phyloP scores from a whole-genome alignment of 2,329 filamentous ascomycete genomes.

The Epicoccum nigrum region DNA sequence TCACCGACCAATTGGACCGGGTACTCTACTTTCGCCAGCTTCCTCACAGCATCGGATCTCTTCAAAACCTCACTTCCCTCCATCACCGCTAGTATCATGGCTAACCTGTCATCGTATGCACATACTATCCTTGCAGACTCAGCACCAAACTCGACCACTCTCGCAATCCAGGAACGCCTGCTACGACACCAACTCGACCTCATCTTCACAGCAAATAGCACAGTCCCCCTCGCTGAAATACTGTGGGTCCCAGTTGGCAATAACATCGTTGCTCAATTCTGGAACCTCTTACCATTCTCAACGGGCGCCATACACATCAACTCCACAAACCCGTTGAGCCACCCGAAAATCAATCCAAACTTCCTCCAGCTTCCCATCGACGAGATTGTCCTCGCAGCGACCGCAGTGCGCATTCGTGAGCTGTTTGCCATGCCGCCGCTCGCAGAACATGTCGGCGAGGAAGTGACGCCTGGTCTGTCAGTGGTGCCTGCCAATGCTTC shows the following conservation, averaged over 20 bases:
- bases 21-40: slow-evolving; percentile 47
- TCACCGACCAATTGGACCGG: slow-evolving; percentile 46
- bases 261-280: slow-evolving; percentile 46
- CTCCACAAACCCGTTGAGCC: slow-evolving; percentile 37
- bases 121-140: slow-evolving; percentile 28
- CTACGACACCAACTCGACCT: slow-evolving; percentile 56
- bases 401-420: slow-evolving; percentile 41
- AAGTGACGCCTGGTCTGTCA: slow-evolving; percentile 29
- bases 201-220: slow-evolving; percentile 50
- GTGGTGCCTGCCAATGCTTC: slow-evolving; percentile 28
- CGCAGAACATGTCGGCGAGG: slow-evolving; percentile 23
- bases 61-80: slow-evolving; percentile 37
- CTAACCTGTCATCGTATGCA: slow-evolving; percentile 40
- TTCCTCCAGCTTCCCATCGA: slow-evolving; percentile 53
- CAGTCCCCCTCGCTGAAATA: slow-evolving; percentile 56
- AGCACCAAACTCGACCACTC: slow-evolving; percentile 24
- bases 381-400: slow-evolving; percentile 40
- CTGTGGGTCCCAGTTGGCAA: slow-evolving; percentile 47
- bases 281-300: slow-evolving; percentile 48
- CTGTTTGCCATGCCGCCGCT: slow-evolving; percentile 38
- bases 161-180: slow-evolving; percentile 48
- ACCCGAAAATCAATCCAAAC: slow-evolving; percentile 51
- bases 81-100: slow-evolving; percentile 30
- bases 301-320: slow-evolving; percentile 44
- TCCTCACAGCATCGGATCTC: slow-evolving; percentile 44